Conservation (phyloP, 108 stramenopile species). For the Pseudonitzschia delicatissima region DNA sequence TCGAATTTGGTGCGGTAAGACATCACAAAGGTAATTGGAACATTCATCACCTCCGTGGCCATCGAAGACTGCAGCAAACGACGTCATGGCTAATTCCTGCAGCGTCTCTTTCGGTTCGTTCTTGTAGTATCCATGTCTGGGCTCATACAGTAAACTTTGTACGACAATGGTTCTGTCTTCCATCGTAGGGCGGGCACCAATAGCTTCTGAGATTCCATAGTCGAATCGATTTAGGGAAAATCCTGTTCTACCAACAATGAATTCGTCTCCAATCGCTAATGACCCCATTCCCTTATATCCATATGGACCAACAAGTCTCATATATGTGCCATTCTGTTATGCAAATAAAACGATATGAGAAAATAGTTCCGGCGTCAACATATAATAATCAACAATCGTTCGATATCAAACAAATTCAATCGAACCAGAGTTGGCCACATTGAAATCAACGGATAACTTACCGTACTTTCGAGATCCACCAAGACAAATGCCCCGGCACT, state of each 20-base stretch:
- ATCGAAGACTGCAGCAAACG: conserved; percentile 96
- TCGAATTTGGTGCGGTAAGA: conserved; percentile 79
- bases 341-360: neutral
- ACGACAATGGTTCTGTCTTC: conserved; percentile 90
- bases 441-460: conserved; percentile 46
- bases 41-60: conserved; percentile 96
- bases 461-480: conserved; percentile 87
- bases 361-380: too few species aligned
- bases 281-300: conserved; percentile 78
- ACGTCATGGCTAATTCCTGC: conserved; percentile 80
- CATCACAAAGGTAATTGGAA: conserved; percentile 85
- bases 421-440: too few species aligned
- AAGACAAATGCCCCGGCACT: conserved; percentile 63
- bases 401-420: neutral
- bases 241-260: conserved; percentile 97
- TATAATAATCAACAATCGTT: too few species aligned
- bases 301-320: conserved; percentile 87
- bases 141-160: conserved; percentile 81
- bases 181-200: conserved; percentile 92
- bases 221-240: conserved; percentile 96
- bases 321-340: conserved; percentile 84
- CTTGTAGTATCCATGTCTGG: conserved; percentile 77
- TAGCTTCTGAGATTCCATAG: conserved; percentile 93
- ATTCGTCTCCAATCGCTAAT: conserved; percentile 84
- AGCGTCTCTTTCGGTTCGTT: conserved; percentile 79